phyloP scores from a whole-genome alignment of 176 grass and related monocot species.

The Zizania latifolia region DNA sequence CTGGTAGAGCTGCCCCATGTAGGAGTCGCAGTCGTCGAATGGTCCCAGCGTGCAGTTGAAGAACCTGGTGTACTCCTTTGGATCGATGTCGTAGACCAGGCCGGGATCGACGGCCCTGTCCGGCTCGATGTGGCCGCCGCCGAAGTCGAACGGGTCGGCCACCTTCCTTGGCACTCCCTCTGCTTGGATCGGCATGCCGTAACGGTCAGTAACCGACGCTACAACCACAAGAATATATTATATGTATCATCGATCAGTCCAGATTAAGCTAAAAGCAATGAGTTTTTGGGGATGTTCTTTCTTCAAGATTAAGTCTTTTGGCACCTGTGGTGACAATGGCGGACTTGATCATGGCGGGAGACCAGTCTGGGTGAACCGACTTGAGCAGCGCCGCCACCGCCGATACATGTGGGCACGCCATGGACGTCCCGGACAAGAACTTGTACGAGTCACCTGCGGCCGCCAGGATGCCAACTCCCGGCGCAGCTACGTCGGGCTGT shows the following conservation, averaged over 20 bases:
- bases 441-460: not conserved
- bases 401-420: constrained; percentile 43
- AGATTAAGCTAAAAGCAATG: not conserved
- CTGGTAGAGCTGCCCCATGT: not conserved
- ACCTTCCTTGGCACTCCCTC: constrained; percentile 13
- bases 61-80: not conserved
- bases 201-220: not conserved
- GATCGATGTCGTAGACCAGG: not conserved
- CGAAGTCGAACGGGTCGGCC: constrained; percentile 22
- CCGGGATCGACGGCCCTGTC: constrained; percentile 1
- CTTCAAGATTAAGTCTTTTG: not conserved
- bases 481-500: constrained; percentile 45
- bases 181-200: constrained; percentile 18
- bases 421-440: constrained; percentile 33
- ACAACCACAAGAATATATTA: not conserved
- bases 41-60: not conserved
- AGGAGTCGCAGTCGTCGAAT: not conserved
- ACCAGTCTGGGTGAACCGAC: constrained; percentile 34
- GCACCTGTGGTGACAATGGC: not conserved
- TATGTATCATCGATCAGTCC: not conserved
- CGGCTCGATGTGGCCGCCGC: constrained; percentile 7
- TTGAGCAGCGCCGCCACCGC: constrained; percentile 30
- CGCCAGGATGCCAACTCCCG: constrained; percentile 26
- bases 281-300: not conserved
- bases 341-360: constrained; percentile 41